Evolutionary conservation across 345 rosid species (phyloP).

Genomic region (Hypericum androsaemum): DNA sequence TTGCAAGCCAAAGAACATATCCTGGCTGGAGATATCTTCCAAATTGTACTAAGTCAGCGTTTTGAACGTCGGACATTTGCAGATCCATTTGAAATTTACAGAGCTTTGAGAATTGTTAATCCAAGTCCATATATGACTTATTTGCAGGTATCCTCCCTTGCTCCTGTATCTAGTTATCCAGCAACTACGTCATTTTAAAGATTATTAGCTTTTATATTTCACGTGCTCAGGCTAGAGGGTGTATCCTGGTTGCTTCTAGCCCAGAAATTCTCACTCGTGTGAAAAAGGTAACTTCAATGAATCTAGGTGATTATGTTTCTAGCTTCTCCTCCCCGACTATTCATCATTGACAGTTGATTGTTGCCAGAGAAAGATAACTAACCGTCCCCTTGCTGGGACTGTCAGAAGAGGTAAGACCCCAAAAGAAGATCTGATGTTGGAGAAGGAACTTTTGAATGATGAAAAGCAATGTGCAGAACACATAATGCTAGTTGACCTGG

Average conservation of each 20-base stretch:
- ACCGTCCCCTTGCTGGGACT: constrained; percentile 87
- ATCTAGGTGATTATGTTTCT: background rate
- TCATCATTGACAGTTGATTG: background rate
- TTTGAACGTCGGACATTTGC: constrained; percentile 86
- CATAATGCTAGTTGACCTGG: constrained; percentile 84
- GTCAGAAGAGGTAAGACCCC: constrained; percentile 56
- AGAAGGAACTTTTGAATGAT: constrained; percentile 44
- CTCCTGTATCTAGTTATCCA: background rate
- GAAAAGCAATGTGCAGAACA: constrained; percentile 86
- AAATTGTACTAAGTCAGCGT: constrained; percentile 75
- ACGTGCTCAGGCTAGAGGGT: constrained; percentile 61
- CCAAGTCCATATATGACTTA: constrained; percentile 94
- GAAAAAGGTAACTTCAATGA: constrained; percentile 41
- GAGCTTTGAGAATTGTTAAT: constrained; percentile 81
- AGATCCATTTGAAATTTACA: constrained; percentile 79
- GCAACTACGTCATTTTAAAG: background rate
- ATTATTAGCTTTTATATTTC: background rate
- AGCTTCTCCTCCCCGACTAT: background rate
- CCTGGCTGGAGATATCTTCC: constrained; percentile 82
- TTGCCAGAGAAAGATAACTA: constrained; percentile 62
- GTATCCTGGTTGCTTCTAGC: constrained; percentile 83
- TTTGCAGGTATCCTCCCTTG: constrained; percentile 44
- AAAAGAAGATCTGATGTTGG: constrained; percentile 50
- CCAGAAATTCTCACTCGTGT: constrained; percentile 87
- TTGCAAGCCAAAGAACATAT: constrained; percentile 75